Conservation (phyloP, 192 early-diverging fungal genomes). For the Backusella tarrabulga region DNA sequence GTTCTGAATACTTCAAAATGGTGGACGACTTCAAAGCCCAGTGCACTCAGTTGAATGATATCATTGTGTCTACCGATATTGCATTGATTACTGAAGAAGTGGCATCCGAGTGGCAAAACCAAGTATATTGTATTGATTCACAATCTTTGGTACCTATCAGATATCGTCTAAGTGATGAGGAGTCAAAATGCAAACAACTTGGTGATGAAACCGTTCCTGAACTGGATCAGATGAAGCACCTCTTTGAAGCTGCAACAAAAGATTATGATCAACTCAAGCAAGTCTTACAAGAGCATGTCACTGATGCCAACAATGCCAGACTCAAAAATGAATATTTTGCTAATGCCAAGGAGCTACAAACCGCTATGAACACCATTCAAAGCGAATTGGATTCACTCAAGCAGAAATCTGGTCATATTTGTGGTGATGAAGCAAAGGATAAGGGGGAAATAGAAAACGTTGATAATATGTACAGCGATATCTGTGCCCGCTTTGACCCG, state of each 20-base stretch:
- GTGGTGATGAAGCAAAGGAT: not conserved
- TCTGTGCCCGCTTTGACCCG: not conserved
- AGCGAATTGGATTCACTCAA: not conserved
- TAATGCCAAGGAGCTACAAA: not conserved
- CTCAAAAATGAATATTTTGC: constrained; percentile 4
- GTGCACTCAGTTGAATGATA: not conserved
- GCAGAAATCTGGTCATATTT: not conserved
- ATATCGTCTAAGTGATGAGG: not conserved
- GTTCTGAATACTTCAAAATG: not conserved
- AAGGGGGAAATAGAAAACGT: not conserved
- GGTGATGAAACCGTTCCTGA: not conserved
- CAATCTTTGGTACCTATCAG: not conserved
- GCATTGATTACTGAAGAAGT: not conserved
- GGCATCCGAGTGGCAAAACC: not conserved
- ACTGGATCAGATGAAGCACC: not conserved
- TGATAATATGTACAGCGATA: not conserved
- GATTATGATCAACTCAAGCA: not conserved
- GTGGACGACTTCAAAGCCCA: not conserved
- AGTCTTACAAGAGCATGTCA: not conserved
- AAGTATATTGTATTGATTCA: not conserved
- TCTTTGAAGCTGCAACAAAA: not conserved
- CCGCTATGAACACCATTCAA: not conserved
- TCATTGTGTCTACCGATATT: not conserved
- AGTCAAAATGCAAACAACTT: not conserved
- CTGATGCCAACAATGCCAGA: not conserved